Conservation (phyloP, 306 rosid genomes). For the Chamaecrista fasciculata region DNA sequence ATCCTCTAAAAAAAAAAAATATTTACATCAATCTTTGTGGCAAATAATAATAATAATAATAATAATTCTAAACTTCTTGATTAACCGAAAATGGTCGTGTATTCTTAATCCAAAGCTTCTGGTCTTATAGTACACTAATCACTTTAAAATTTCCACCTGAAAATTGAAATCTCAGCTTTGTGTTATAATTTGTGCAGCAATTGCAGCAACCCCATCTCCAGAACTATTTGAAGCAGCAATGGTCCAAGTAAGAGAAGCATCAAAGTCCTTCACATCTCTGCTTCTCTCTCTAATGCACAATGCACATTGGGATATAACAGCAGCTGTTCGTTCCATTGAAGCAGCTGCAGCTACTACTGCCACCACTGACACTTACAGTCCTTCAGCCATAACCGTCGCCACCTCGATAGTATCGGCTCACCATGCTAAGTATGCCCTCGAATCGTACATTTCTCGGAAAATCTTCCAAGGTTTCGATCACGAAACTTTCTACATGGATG, state of each 20-base stretch:
- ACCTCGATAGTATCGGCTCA: constrained; percentile 46
- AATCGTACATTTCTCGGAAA: constrained; percentile 75
- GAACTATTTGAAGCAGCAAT: constrained; percentile 67
- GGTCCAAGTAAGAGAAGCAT: constrained; percentile 75
- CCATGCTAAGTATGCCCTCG: constrained; percentile 85
- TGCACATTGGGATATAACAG: constrained; percentile 92
- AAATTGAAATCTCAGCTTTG: constrained; percentile 10
- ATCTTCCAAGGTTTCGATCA: constrained; percentile 89
- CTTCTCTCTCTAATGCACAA: constrained; percentile 89
- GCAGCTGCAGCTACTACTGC: constrained; percentile 50
- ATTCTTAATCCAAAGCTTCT: neutral
- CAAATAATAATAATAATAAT: too few relatives aligned
- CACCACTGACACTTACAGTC: constrained; percentile 34
- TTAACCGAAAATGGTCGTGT: neutral
- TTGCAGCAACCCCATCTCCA: constrained; percentile 59
- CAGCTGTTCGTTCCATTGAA: constrained; percentile 95
- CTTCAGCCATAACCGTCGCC: constrained; percentile 27
- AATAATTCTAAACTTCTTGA: too few relatives aligned
- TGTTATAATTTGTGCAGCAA: constrained; percentile 39
- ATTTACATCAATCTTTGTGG: too few relatives aligned
- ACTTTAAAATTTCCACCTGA: constrained; percentile 2
- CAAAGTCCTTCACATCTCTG: constrained; percentile 74
- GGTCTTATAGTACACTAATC: neutral
- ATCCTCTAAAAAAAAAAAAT: too few relatives aligned
- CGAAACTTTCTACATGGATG: constrained; percentile 94